Evolutionary conservation across 805 yeast genomes (phyloP).

Genomic region (Hanseniaspora pseudoguilliermondii): DNA sequence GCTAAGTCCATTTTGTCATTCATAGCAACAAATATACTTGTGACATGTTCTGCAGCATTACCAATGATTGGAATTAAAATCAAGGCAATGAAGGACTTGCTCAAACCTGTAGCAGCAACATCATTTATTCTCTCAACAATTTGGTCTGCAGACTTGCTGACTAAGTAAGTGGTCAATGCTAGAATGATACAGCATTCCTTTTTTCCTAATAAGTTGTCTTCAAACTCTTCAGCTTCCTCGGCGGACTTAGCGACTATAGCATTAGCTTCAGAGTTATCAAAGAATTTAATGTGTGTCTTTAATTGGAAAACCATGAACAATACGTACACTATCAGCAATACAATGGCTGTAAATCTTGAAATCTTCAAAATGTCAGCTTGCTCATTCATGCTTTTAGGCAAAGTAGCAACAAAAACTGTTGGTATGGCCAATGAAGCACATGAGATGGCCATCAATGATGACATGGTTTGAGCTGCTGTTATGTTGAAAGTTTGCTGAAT

Average conservation of each 20-base stretch:
- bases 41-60: slow-evolving; percentile 97
- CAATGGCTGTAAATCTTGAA: slow-evolving; percentile 75
- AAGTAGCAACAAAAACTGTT: slow-evolving; percentile 84
- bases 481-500: slow-evolving; percentile 82
- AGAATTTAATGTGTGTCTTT: slow-evolving; percentile 66
- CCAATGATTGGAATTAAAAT: slow-evolving; percentile 94
- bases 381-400: slow-evolving; percentile 35
- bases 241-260: slow-evolving; percentile 15
- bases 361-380: slow-evolving; percentile 47
- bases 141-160: slow-evolving; percentile 84
- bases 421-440: slow-evolving; percentile 83
- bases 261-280: slow-evolving; percentile 40
- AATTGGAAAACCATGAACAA: slow-evolving; percentile 79
- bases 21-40: slow-evolving; percentile 88
- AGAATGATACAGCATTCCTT: slow-evolving; percentile 42
- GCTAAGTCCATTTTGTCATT: slow-evolving; percentile 97
- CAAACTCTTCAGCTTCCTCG: slow-evolving; percentile 4
- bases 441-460: slow-evolving; percentile 81
- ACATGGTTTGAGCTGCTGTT: slow-evolving; percentile 97
- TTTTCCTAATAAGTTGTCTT: slow-evolving; percentile 32
- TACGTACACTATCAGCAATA: slow-evolving; percentile 62
- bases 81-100: slow-evolving; percentile 90
- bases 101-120: slow-evolving; percentile 70
- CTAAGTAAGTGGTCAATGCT: slow-evolving; percentile 56
- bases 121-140: slow-evolving; percentile 88